Base-by-base conservation (phyloP, 2,329 filamentous ascomycete genomes). In the Cercospora sp. region DNA sequence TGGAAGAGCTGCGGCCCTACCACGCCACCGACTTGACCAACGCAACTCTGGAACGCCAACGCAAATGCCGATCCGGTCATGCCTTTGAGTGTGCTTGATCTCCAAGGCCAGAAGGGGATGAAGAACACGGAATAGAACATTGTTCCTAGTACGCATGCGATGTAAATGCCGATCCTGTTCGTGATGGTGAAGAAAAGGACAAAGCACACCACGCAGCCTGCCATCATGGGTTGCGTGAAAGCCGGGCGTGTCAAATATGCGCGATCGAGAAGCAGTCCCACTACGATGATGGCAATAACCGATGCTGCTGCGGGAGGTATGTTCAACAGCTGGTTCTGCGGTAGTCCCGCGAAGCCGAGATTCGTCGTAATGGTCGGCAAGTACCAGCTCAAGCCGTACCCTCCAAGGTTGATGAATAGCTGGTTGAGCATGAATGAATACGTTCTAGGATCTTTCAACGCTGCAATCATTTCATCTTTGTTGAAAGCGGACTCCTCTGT, bases 391-490 rank as follows among this genome's bases (percentile, higher is more conserved):
- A 81, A 78, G 20, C 77, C 79, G 69, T 82, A 81, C 12, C 88
- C 86, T 1, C 85, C 87, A 71, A 88, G 84, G 76, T 88, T 88
- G 79, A 87, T 85, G 71, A 84, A 79, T 76, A 88, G 86, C 79
- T 88, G 88, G 8, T 85, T 85, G 4, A 84, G 73, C 75, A 79
- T 80, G 68, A 82, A 81, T 2, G 75, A 72, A 66, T 79, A 80
- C 4, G 77, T 80, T 13, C 76, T 68, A 68, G 74, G 73, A 69
- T 81, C 73, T 70, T 74, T 55, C 53, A 84, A 70, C 1, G 85
- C 85, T 73, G 85, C 88, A 40, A 86, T 83, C 73, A 86, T 85
- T 78, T 86, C 88, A 76, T 87, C 86, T 73, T 88, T 82, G 77
- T 85, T 86, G 63, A 84, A 73, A 18, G 88, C 74, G 2, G 85